Base-by-base conservation (phyloP, 2,329 filamentous ascomycete species). In the Xylaria arbuscula region DNA sequence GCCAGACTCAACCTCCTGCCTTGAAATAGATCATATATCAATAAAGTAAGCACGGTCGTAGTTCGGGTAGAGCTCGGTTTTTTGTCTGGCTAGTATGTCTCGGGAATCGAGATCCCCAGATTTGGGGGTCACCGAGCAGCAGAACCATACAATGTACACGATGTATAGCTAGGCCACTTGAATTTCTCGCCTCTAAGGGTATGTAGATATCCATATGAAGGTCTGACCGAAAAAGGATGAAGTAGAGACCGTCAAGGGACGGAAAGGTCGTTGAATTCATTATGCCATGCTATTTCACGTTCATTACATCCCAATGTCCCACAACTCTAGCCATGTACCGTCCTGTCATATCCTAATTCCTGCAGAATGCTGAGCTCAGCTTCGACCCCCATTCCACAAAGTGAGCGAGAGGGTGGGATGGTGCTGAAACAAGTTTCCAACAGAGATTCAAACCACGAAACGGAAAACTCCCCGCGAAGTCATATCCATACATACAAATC, bases 181-280 rank as follows among this genome's bases (percentile, higher is more conserved):
- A 60, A 45, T 48, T 48, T 55, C 32, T 36, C 32, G 36, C 58
- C 2, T 28, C n/a, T n/a, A 7, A 3, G 34, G 36, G 5, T 28
- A 9, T 42, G n/a, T 1, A 22, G 9, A 36, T 45, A 53, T 40
- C 22, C 64, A 55, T 19, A 36, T 32, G 2, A 32, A 54, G 13
- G 15, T 10, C 45, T 48, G 22, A 53, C 53, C 40, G 57, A 53
- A 56, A 15, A 8, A 42, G 34, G 34, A 42, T 19, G 50, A 34
- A n/a, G 24, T 22, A 45, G 32, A 50, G 54, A 36, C 22, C 17
- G 64, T 62, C 32, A 15, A 58, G 22, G 62, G 24, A 59, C 64
- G 54, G 54, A 65, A 66, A 69, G 19, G 48, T 74, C 72, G 68
- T 76, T 74, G 62, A 73, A 75, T 76, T 76, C 74, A 75, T 76